Conservation (phyloP, 176 grass and related monocot genomes). For the Bromus sterilis region DNA sequence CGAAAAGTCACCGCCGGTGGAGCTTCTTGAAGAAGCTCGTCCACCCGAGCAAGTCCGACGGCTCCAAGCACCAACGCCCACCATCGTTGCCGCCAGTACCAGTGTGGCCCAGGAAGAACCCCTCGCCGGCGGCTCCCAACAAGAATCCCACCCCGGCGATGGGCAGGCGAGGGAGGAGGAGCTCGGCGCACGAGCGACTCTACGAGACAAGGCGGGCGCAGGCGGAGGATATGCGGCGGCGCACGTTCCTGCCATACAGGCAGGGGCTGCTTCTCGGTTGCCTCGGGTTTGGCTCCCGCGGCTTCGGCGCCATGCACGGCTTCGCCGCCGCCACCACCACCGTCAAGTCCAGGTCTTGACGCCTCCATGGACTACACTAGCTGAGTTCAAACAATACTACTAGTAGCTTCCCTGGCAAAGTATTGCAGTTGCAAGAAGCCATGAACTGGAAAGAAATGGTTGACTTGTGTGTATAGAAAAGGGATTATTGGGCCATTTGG, state of each 20-base stretch:
- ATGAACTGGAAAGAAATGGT: not conserved
- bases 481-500: not conserved
- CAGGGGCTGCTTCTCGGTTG: slow-evolving; percentile 57
- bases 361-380: not conserved
- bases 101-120: not conserved
- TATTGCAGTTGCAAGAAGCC: not conserved
- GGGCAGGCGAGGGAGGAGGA: slow-evolving; percentile 1
- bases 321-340: slow-evolving; percentile 31
- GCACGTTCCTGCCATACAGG: slow-evolving; percentile 79
- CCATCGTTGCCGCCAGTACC: not conserved
- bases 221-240: slow-evolving; percentile 73
- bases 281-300: slow-evolving; percentile 49
- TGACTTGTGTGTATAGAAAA: slow-evolving; percentile 14
- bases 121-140: slow-evolving; percentile 5
- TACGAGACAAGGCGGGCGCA: slow-evolving; percentile 70
- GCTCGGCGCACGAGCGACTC: slow-evolving; percentile 53
- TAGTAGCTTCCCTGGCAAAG: not conserved
- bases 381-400: not conserved
- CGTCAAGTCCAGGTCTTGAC: slow-evolving; percentile 38
- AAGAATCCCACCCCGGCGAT: not conserved
- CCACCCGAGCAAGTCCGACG: slow-evolving; percentile 52
- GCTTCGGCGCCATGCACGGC: slow-evolving; percentile 58
- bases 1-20: slow-evolving; percentile 44
- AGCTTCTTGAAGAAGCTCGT: slow-evolving; percentile 65
- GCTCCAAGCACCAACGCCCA: not conserved